phyloP scores from a whole-genome alignment of 805 yeast genomes.

The Wickerhamomyces bovis region DNA sequence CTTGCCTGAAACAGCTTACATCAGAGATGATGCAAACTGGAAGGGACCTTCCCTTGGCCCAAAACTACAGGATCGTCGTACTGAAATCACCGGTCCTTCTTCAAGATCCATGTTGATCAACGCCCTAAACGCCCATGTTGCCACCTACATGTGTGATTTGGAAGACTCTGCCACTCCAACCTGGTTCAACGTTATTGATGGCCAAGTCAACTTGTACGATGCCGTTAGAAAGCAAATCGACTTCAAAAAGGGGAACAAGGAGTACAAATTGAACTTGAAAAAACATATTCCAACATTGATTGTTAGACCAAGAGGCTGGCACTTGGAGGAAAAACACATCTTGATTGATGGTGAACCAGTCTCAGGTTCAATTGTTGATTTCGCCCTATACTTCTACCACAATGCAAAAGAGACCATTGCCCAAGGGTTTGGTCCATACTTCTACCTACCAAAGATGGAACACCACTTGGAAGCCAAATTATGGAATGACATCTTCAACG shows the following conservation, averaged over 20 bases:
- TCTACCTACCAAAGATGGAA: slow-evolving; percentile 81
- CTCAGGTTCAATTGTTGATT: slow-evolving; percentile 75
- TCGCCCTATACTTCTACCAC: slow-evolving; percentile 72
- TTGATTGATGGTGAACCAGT: slow-evolving; percentile 69
- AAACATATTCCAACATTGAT: slow-evolving; percentile 69
- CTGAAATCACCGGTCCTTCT: slow-evolving; percentile 83
- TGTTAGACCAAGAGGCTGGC: slow-evolving; percentile 89
- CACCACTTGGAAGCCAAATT: slow-evolving; percentile 77
- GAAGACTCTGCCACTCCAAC: slow-evolving; percentile 86
- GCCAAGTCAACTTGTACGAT: slow-evolving; percentile 73
- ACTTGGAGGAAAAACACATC: slow-evolving; percentile 69
- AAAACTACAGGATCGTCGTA: slow-evolving; percentile 68
- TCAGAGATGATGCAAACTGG: slow-evolving; percentile 72
- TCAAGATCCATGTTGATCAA: slow-evolving; percentile 79
- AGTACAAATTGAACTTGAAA: slow-evolving; percentile 24
- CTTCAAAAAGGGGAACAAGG: slow-evolving; percentile 35
- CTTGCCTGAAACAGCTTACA: slow-evolving; percentile 59
- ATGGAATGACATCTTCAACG: slow-evolving; percentile 78
- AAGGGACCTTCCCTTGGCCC: slow-evolving; percentile 68
- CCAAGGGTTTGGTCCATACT: slow-evolving; percentile 74
- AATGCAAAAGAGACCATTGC: slow-evolving; percentile 59
- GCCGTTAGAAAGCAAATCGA: slow-evolving; percentile 63
- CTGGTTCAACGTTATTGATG: slow-evolving; percentile 73
- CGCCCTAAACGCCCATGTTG: slow-evolving; percentile 72
- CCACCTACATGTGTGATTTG: slow-evolving; percentile 81